phyloP scores from a whole-genome alignment of 169 alveolate genomes.

The Eimeria maxima region DNA sequence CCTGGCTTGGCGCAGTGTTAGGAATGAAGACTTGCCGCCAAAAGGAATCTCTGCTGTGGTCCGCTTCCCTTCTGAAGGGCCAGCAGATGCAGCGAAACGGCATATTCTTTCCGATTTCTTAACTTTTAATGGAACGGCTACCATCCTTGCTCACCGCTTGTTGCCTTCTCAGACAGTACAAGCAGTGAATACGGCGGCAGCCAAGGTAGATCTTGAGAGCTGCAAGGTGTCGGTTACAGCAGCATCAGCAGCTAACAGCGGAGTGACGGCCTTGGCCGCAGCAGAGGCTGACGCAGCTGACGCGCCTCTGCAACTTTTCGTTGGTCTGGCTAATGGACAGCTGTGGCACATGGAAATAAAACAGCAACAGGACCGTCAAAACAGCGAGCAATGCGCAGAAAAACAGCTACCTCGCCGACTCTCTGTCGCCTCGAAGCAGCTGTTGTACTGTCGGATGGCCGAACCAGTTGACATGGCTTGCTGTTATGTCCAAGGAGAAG shows the following conservation, averaged over 20 bases:
- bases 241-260: constrained; percentile 68
- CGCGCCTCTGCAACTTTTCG: constrained; percentile 61
- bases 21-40: not conserved
- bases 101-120: not conserved
- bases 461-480: constrained; percentile 54
- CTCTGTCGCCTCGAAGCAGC: constrained; percentile 50
- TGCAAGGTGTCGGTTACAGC: constrained; percentile 53
- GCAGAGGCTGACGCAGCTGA: constrained; percentile 46
- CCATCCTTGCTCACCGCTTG: constrained; percentile 43
- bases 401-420: not conserved
- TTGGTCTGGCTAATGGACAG: constrained; percentile 67
- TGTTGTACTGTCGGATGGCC: constrained; percentile 72
- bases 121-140: constrained; percentile 36
- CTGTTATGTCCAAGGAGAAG: constrained; percentile 40
- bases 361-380: constrained; percentile 23
- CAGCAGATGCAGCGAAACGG: not conserved
- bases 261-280: constrained; percentile 61
- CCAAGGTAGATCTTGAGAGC: constrained; percentile 24
- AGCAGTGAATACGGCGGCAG: not conserved
- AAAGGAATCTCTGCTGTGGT: constrained; percentile 53
- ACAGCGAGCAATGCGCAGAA: not conserved
- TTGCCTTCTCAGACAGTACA: not conserved
- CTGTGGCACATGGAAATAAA: constrained; percentile 58
- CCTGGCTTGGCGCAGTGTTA: constrained; percentile 18
- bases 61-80: not conserved